phyloP scores from a whole-genome alignment of 1,284 basidiomycete species.

The Austroboletus sp. region DNA sequence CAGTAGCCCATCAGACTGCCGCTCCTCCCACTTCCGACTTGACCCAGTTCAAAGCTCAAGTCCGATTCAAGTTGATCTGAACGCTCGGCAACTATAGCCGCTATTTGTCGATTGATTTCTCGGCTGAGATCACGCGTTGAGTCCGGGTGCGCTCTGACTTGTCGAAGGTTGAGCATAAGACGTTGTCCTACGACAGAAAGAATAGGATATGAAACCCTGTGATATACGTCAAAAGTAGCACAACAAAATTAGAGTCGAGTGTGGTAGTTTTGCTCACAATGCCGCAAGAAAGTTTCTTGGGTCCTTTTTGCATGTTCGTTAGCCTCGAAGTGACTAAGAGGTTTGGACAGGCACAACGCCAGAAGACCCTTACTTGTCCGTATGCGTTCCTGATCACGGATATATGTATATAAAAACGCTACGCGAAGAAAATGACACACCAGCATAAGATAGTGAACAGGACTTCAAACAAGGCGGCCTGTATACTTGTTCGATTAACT shows the following conservation, averaged over 20 bases:
- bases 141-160: not conserved
- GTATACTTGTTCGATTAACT: not conserved
- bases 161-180: slow-evolving; percentile 5
- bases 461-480: slow-evolving; percentile 16
- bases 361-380: not conserved
- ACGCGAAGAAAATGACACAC: slow-evolving; percentile 9
- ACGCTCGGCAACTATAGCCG: not conserved
- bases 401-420: too few relatives aligned
- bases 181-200: slow-evolving; percentile 1
- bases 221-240: not conserved
- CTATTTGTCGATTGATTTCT: slow-evolving; percentile 1
- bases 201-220: not conserved
- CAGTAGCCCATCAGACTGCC: not conserved
- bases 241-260: not conserved
- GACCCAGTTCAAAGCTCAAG: not conserved
- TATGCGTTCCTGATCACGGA: not conserved
- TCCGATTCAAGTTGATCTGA: not conserved
- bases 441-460: slow-evolving; percentile 13
- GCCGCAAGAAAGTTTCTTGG: not conserved
- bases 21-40: not conserved
- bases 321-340: too few relatives aligned
- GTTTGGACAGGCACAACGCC: not conserved
- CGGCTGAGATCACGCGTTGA: not conserved
- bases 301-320: not conserved
- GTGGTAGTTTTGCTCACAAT: not conserved